Percentiles rank a stretch among this genome's conserved stretches.
Evolutionary conservation across 176 grass and related monocot species (phyloP).

Genomic region (Avena atlantica): DNA sequence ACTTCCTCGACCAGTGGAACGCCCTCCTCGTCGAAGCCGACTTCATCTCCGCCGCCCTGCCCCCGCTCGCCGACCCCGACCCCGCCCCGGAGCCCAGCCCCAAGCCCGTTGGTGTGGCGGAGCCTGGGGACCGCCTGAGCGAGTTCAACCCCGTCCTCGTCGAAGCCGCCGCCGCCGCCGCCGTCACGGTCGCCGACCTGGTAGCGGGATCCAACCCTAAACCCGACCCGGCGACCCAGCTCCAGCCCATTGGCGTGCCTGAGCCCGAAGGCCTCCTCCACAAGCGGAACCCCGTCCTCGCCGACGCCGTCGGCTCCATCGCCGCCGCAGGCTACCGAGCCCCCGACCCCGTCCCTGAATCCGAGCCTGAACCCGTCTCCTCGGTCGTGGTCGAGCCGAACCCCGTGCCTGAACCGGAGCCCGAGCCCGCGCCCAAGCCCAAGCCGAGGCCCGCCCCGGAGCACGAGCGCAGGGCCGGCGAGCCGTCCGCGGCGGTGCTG

Average conservation of each 20-base stretch:
- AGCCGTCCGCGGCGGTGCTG: constrained; percentile 23
- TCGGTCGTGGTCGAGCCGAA: not conserved
- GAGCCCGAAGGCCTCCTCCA: constrained; percentile 13
- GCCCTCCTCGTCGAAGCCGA: constrained; percentile 38
- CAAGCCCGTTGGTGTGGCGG: not conserved
- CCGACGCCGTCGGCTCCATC: constrained; percentile 37
- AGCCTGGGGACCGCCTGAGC: constrained; percentile 22
- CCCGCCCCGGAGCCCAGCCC: not conserved
- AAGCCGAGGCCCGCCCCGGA: not conserved
- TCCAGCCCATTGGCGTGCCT: not conserved
- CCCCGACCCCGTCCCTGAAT: not conserved
- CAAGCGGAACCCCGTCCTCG: constrained; percentile 41
- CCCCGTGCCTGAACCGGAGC: not conserved
- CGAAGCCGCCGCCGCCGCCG: constrained; percentile 31
- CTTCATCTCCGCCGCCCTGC: constrained; percentile 52
- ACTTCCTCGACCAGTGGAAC: constrained; percentile 62
- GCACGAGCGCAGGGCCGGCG: not conserved
- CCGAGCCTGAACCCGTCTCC: not conserved
- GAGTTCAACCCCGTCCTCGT: constrained; percentile 28
- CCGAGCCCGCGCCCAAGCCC: not conserved
- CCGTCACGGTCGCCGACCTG: not conserved
- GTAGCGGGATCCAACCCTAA: not conserved
- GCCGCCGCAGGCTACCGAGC: constrained; percentile 28
- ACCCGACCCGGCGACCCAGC: not conserved
- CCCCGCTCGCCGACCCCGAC: constrained; percentile 17